These are phyloP conservation scores for Leccinum incarnatum DNA, from an alignment of 768 basidiomycete species.

Conservation along the genomic window DNA sequence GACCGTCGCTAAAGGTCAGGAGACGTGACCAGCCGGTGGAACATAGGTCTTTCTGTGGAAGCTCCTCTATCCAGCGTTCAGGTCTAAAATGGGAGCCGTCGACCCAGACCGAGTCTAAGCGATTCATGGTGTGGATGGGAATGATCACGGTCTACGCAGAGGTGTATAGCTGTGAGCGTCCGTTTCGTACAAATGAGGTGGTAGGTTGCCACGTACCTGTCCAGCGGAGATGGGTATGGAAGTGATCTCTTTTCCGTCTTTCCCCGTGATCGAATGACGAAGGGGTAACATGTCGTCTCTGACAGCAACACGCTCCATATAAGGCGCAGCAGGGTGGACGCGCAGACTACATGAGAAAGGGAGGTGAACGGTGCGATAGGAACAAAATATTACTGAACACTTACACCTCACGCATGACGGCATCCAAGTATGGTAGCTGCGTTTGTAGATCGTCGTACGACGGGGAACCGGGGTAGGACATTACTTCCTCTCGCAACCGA, in stretches of 20 bases:
- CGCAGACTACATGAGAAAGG: not conserved
- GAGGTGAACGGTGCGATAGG: not conserved
- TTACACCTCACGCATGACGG: slow-evolving; percentile 6
- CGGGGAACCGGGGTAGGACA: not conserved
- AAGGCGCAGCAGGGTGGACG: slow-evolving; percentile 1
- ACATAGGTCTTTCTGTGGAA: slow-evolving; percentile 2
- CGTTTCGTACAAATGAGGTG: not conserved
- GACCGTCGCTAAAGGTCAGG: slow-evolving; percentile 7
- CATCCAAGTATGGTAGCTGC: slow-evolving; percentile 6
- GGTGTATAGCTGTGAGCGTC: too few relatives aligned
- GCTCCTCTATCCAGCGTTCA: slow-evolving; percentile 1
- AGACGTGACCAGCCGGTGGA: slow-evolving; percentile 6
- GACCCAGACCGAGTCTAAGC: not conserved
- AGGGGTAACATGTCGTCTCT: slow-evolving; percentile 4
- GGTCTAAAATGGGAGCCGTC: slow-evolving; percentile 2
- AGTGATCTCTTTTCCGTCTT: slow-evolving; percentile 3
- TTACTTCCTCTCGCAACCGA: slow-evolving; percentile 1
- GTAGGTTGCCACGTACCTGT: not conserved
- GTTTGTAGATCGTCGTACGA: slow-evolving; percentile 8
- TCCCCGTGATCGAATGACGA: slow-evolving; percentile 1
- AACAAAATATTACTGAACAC: not conserved
- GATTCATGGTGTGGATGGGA: slow-evolving; percentile 2
- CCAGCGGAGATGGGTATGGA: slow-evolving; percentile 4
- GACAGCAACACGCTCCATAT: slow-evolving; percentile 1
- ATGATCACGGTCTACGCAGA: slow-evolving; percentile 1